These are phyloP conservation scores for Paramecium tetraurelia DNA, from an alignment of 73 alveolate genomes.

Conservation along the genomic window DNA sequence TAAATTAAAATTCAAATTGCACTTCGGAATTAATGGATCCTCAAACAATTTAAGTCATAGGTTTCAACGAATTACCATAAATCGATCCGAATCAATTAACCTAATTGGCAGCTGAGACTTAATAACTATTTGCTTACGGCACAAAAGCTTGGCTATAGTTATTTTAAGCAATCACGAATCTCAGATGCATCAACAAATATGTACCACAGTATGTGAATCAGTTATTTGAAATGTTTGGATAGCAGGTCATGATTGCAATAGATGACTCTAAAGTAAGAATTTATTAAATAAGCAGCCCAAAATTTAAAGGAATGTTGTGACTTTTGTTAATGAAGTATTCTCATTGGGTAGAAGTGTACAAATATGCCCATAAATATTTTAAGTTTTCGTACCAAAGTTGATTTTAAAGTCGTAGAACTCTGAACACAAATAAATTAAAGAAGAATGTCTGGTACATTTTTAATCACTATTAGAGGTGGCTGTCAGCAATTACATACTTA, in stretches of 20 bases:
- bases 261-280: neutral
- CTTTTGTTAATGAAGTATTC: neutral
- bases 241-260: neutral
- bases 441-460: neutral
- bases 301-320: conserved; percentile 15
- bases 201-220: conserved; percentile 3
- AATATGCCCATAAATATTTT: neutral
- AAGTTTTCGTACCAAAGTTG: neutral
- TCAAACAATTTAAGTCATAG: neutral
- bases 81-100: neutral
- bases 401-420: neutral
- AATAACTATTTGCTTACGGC: neutral
- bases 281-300: neutral
- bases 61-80: neutral
- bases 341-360: neutral
- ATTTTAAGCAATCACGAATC: conserved; percentile 1
- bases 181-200: neutral
- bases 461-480: neutral
- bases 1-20: conserved; percentile 19
- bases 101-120: neutral
- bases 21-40: neutral
- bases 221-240: conserved; percentile 35
- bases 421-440: conserved; percentile 7
- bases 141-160: conserved; percentile 16
- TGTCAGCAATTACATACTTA: neutral